phyloP scores from a whole-genome alignment of 192 early-diverging fungal genomes.

The Chytriomyces confervae region DNA sequence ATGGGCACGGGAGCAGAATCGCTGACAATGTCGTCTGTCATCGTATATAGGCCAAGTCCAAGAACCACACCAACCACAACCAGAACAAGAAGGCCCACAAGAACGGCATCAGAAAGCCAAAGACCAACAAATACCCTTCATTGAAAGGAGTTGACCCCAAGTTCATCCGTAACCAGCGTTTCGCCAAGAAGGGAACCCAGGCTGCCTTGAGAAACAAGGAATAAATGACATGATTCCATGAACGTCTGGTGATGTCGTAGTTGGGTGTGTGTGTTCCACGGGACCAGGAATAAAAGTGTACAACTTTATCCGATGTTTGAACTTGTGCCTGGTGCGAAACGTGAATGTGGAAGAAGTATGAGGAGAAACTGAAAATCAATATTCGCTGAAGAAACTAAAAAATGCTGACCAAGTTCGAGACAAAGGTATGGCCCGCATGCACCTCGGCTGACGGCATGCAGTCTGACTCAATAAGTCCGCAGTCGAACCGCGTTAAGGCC shows the following conservation, averaged over 20 bases:
- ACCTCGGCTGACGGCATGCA: neutral
- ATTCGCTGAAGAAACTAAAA: neutral
- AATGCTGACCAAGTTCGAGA: conserved; percentile 90
- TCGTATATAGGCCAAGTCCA: conserved; percentile 5
- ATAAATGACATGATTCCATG: neutral
- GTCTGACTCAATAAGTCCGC: neutral
- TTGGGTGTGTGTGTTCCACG: neutral
- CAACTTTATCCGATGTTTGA: neutral
- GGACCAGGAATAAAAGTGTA: neutral
- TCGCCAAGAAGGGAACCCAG: conserved; percentile 64
- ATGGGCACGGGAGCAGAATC: neutral
- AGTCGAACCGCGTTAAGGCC: conserved; percentile 91
- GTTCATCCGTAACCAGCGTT: conserved; percentile 97
- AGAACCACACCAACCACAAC: conserved; percentile 38
- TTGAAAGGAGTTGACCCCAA: conserved; percentile 92
- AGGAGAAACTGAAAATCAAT: neutral
- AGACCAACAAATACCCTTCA: conserved; percentile 83
- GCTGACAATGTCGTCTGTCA: neutral
- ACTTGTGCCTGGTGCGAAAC: neutral
- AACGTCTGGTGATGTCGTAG: neutral
- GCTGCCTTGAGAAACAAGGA: neutral
- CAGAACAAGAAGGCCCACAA: conserved; percentile 99
- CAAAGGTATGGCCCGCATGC: conserved; percentile 69
- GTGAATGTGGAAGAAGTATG: neutral
- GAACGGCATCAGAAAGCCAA: conserved; percentile 99